A percentile compares a stretch with the other conserved stretches of the same genome.
These are phyloP conservation scores for Hypoxylon cercidicola DNA, from an alignment of 495 filamentous ascomycete species.

Conservation along the genomic window DNA sequence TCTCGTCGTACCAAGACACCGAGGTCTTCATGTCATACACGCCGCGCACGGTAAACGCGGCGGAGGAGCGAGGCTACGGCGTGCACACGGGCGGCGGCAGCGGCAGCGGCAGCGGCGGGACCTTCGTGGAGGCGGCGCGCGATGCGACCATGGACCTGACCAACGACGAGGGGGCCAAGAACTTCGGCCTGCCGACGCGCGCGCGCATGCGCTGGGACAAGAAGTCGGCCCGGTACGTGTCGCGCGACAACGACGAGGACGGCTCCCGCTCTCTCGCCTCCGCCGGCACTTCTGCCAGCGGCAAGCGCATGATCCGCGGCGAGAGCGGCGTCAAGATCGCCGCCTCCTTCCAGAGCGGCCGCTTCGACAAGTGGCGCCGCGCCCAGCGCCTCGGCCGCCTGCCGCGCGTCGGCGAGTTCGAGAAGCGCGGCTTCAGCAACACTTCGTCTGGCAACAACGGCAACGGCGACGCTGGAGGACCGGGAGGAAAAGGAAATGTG, in stretches of 20 bases:
- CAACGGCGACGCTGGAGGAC: constrained; percentile 46
- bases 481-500: constrained; percentile 48
- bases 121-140: constrained; percentile 85
- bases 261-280: constrained; percentile 84
- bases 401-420: constrained; percentile 83
- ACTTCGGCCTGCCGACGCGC: constrained; percentile 77
- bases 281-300: constrained; percentile 58
- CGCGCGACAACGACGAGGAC: constrained; percentile 90
- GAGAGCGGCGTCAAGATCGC: constrained; percentile 97
- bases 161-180: constrained; percentile 81
- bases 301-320: constrained; percentile 80
- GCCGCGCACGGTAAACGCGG: constrained; percentile 76
- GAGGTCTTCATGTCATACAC: constrained; percentile 97
- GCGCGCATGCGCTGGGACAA: constrained; percentile 94
- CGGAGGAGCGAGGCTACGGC: constrained; percentile 90
- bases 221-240: constrained; percentile 93
- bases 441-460: constrained; percentile 45
- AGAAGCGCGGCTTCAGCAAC: constrained; percentile 66
- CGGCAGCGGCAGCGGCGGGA: constrained; percentile 65
- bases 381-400: constrained; percentile 80
- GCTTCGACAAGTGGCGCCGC: constrained; percentile 91
- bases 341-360: constrained; percentile 88
- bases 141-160: constrained; percentile 87
- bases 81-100: constrained; percentile 76
- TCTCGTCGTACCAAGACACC: constrained; percentile 75